These are phyloP conservation scores for Sphaerulina musiva DNA, from an alignment of 2,329 filamentous ascomycete species.

Conservation along the genomic window DNA sequence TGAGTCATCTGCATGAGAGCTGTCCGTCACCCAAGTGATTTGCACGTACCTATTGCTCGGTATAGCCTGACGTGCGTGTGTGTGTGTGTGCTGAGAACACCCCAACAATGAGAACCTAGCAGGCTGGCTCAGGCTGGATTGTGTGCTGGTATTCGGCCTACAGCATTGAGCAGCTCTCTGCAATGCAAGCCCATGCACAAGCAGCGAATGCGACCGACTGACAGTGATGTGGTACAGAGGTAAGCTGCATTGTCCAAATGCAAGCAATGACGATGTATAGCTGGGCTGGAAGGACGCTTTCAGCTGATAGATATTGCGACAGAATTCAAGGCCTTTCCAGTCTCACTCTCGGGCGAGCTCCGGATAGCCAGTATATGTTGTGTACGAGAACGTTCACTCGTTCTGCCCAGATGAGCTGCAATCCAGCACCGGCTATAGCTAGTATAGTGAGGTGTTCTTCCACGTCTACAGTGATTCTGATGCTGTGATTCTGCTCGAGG, in stretches of 20 bases:
- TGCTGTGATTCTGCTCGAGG: background rate
- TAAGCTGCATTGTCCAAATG: background rate
- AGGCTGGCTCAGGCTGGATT: background rate
- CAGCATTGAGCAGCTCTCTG: background rate
- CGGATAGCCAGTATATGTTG: too few relatives aligned
- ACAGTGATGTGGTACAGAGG: background rate
- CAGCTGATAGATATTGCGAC: background rate
- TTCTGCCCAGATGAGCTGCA: too few relatives aligned
- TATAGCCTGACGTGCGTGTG: background rate
- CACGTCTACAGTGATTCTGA: too few relatives aligned
- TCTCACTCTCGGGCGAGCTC: background rate
- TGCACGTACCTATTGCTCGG: conserved; percentile 6
- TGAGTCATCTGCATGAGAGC: conserved; percentile 15
- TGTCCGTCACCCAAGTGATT: conserved; percentile 7
- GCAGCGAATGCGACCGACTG: background rate
- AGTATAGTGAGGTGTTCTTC: too few relatives aligned
- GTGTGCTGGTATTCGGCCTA: background rate
- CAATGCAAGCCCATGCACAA: background rate
- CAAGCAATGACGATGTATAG: background rate
- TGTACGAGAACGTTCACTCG: too few relatives aligned
- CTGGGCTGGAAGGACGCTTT: background rate
- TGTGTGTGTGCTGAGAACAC: too few relatives aligned
- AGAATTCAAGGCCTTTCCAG: background rate
- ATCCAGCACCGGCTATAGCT: too few relatives aligned
- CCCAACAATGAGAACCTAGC: background rate